These are phyloP conservation scores for Globisporangium echinulatum DNA, from an alignment of 352 stramenopile species.

Conservation along the genomic window DNA sequence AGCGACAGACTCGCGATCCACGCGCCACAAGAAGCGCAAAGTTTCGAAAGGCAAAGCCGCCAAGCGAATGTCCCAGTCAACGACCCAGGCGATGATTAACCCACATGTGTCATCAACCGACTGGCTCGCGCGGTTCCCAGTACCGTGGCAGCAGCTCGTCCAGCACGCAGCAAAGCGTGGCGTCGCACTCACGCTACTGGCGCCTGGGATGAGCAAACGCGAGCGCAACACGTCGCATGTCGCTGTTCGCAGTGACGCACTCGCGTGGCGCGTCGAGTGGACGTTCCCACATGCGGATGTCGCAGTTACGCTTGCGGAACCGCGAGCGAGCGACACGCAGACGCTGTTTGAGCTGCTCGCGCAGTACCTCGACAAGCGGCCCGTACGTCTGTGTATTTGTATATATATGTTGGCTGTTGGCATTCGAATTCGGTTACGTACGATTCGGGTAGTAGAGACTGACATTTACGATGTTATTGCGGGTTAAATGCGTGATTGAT, in stretches of 20 bases:
- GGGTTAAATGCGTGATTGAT: background rate
- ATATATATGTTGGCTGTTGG: background rate
- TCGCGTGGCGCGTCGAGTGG: slow-evolving; percentile 83
- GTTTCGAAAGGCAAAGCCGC: slow-evolving; percentile 4
- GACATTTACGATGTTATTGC: background rate
- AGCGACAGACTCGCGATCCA: slow-evolving; percentile 11
- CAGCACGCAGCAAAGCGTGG: slow-evolving; percentile 63
- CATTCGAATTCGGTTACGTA: no score
- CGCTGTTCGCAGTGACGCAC: slow-evolving; percentile 45
- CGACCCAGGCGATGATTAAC: slow-evolving; percentile 24
- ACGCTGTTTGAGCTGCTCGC: slow-evolving; percentile 55
- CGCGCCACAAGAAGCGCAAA: slow-evolving; percentile 21
- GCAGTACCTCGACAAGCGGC: slow-evolving; percentile 48
- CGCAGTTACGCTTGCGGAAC: slow-evolving; percentile 38
- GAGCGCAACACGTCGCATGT: slow-evolving; percentile 70
- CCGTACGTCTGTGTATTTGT: slow-evolving; percentile 26
- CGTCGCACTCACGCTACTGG: slow-evolving; percentile 59
- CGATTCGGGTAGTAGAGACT: background rate
- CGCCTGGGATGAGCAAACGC: slow-evolving; percentile 79
- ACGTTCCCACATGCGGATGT: slow-evolving; percentile 49
- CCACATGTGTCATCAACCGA: slow-evolving; percentile 49
- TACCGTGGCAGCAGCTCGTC: slow-evolving; percentile 60
- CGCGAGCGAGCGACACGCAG: slow-evolving; percentile 37
- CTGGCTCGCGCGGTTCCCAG: slow-evolving; percentile 68
- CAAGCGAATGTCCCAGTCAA: background rate